These are phyloP conservation scores for Hyaloscypha finlandica DNA, from an alignment of 495 filamentous ascomycete genomes.

Conservation along the genomic window DNA sequence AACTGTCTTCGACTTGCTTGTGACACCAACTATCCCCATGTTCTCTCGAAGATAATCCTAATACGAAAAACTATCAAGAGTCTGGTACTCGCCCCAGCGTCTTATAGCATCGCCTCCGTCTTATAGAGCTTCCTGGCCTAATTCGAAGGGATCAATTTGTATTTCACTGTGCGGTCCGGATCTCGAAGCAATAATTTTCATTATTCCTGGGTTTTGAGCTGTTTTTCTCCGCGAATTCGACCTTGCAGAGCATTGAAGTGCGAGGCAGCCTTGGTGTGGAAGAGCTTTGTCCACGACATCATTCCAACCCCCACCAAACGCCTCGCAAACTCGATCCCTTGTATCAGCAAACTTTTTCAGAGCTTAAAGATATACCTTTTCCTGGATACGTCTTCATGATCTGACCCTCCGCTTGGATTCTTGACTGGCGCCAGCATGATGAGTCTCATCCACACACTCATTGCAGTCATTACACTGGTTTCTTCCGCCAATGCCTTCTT, in stretches of 20 bases:
- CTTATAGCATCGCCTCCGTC: constrained; percentile 10
- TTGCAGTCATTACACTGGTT: neutral
- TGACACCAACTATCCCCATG: constrained; percentile 12
- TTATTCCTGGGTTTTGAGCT: neutral
- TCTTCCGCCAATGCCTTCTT: constrained; percentile 33
- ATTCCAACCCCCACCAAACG: neutral
- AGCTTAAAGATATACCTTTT: neutral
- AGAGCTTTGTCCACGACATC: neutral
- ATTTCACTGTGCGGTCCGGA: constrained; percentile 1
- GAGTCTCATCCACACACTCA: neutral
- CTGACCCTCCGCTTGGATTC: neutral
- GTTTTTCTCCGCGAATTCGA: neutral
- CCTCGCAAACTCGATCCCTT: neutral
- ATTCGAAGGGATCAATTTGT: neutral
- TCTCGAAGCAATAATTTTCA: neutral
- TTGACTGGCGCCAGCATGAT: constrained; percentile 4
- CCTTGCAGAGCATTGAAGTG: neutral
- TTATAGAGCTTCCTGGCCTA: neutral
- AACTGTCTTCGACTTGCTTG: constrained; percentile 31
- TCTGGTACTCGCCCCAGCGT: constrained; percentile 31
- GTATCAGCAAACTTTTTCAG: neutral
- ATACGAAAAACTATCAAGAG: constrained; percentile 24
- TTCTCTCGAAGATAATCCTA: constrained; percentile 29
- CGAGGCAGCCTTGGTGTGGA: neutral
- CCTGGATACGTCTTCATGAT: neutral